Base-by-base conservation (phyloP, 306 rosid genomes). In the Cucurbita pepo region DNA sequence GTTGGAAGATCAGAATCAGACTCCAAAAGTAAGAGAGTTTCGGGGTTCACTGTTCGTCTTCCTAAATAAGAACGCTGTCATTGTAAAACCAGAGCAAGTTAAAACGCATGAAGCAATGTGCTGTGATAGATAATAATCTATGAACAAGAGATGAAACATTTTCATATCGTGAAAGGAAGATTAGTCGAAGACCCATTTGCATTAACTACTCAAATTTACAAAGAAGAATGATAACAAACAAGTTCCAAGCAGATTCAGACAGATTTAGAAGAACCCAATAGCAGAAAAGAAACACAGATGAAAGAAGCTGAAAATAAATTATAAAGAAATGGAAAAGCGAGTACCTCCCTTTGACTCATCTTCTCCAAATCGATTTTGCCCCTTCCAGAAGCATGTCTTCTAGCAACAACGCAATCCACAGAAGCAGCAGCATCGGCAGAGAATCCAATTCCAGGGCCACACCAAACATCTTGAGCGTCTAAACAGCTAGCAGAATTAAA, bases 401-500 rank as follows among this genome's bases (percentile, higher is more conserved):
- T 82, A 0, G 88, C 85, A 77, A 87, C 99, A 34, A 83, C 95
- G 64, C 97, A 86, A 72, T 94, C 99, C 44, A 86, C 88, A 44
- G 97, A 86, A 15, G 82, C 88, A 77, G 90, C 85, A 67, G 85
- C 79, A 79, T 85, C 95, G 3, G 87, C 67, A 4, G 90, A 84
- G 56, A 93, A 88, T 57, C 97, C 98, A 81, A 89, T 86, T 77
- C 97, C 97, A 5, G 98, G 98, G 16, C 97, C 97, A 78, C 99
- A 94, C 95, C 97, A 91, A 50, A 89, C 99, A 83, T 94, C 99
- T 58, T 86, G 92, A 83, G 85, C 85, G 79, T 89, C 95, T 64
- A 88, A 82, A 79, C 86, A 80, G 44, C 83, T 73, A 12, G 71
- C 75, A 54, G 86, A 79, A 62, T 74, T 80, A 14, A 78, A 43